Base-by-base conservation (phyloP, 2,329 filamentous ascomycete species). In the Berkeleyomyces rouxiae region DNA sequence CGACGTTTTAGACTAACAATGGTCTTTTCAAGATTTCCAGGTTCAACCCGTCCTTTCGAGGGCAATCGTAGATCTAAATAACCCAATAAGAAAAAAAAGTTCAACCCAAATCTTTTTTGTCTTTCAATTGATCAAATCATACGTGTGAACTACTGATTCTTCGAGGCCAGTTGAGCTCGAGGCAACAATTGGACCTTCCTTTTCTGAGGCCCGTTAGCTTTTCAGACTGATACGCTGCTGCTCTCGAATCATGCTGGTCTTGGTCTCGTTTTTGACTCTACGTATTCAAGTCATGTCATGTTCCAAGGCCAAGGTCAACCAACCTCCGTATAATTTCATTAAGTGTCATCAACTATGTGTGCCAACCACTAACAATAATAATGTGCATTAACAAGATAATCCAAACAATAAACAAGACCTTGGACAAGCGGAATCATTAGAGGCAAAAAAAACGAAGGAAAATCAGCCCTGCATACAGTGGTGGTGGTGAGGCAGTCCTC, bases 241-340 rank as follows among this genome's bases (percentile, higher is more conserved):
- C 23, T 23, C 23, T 23, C 23, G 23, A 23, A 23, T 23, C 23
- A 23, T 23, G 23, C 23, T 23, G 23, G 23, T 23, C 23, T 23
- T 23, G 23, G 23, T 23, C 23, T 23, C 23, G 23, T 23, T 23
- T 23, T 23, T 23, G 1, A 23, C 23, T 23, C 23, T 23, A 23
- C 23, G 23, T 23, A 23, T 23, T 23, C 23, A 23, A 23, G 2
- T 23, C 23, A 46, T 7, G 3, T 46, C 43, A 46, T 3, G 51
- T 55, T 55, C 33, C 51, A 55, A 55, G 51, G 51, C 51, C 51
- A 55, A 55, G 51, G 51, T 55, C 51, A 55, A 58, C 55, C 51
- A 55, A 58, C 55, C 37, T 58, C 55, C 55, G 55, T 58, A 58
- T 58, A 58, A 36, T 58, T 58, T 43, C 55, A 42, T 58, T 58